Evolutionary conservation across 768 basidiomycete genomes (phyloP), one percentile per base, ranked within the genome.

Genomic region (Leccinum longicurvipes): DNA sequence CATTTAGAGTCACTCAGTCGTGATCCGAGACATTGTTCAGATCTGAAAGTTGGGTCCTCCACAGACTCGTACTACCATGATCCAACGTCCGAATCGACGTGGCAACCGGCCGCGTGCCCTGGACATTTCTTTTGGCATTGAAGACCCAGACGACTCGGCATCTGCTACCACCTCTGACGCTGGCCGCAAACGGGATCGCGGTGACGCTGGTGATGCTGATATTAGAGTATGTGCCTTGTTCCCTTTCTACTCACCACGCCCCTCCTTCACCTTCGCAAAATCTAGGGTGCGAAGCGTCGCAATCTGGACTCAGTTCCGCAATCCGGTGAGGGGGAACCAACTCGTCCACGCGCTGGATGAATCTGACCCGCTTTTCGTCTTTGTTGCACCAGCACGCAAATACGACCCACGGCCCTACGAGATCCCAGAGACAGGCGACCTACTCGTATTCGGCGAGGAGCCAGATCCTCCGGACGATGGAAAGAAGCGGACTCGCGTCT

Each of bases 401-500:
- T 81, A 81, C 52, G 61, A 66, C 12, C 62, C 69, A 3, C 64
- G 67, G 27, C 55, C 42, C 9, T 63, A 71, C 25, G 74, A 76
- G 24, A 54, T 73, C 25, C 31, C 53, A 0, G 82, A 84, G 60
- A 69, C 66, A 11, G 59, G 51, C 0, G 60, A 71, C 24, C 47
- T 80, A 3, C 49, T 77, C 6, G 58, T 81, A 23, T 55, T 70
- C 9, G 81, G 79, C 8, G 80, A 81, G 58, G 75, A 76, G 46
- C 63, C 63, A n/a, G 69, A 67, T 29, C 67, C 63, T n/a, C 67
- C 60, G 2, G 65, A 73, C 15, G 74, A 72, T 42, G 74, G 59
- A 14, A 61, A 63, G 31, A 85, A 85, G 62, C 86, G 83, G 9
- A 69, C 81, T n/a, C 79, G 88, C 3, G 59, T 79, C 8, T 73